Evolutionary conservation across 176 grass and related monocot species (phyloP).

Genomic region (Neostapfia colusana): DNA sequence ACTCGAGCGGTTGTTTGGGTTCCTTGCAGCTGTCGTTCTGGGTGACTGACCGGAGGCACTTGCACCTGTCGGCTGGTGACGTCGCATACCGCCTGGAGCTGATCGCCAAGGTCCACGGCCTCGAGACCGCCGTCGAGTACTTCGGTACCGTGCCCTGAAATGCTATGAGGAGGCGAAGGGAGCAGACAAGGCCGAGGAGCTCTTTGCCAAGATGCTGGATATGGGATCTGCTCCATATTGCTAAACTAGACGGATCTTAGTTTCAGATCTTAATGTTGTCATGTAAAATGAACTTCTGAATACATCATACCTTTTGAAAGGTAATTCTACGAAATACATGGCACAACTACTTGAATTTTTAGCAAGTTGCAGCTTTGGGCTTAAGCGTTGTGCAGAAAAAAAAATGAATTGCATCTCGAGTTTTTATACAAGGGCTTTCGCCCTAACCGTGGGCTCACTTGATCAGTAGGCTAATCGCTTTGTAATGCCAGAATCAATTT

Average conservation of each 20-base stretch:
- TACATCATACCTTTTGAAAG: background rate
- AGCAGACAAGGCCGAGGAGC: conserved; percentile 48
- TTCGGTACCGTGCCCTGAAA: conserved; percentile 44
- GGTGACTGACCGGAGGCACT: conserved; percentile 58
- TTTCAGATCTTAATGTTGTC: too few relatives aligned
- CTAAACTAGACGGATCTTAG: too few relatives aligned
- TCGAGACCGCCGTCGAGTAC: conserved; percentile 53
- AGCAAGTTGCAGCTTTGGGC: background rate
- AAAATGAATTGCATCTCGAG: background rate
- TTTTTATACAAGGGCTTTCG: background rate
- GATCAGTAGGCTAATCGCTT: background rate
- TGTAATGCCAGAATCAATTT: background rate
- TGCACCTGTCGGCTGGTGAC: conserved; percentile 47
- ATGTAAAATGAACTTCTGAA: background rate
- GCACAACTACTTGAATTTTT: background rate
- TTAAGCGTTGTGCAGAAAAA: background rate
- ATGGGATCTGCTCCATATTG: too few relatives aligned
- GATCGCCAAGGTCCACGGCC: conserved; percentile 52
- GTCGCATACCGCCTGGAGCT: conserved; percentile 52
- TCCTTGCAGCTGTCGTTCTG: conserved; percentile 56
- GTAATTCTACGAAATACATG: background rate
- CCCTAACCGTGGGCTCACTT: background rate
- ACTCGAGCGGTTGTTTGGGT: background rate
- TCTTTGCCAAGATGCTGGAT: conserved; percentile 46
- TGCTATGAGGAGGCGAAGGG: conserved; percentile 54